Evolutionary conservation across 2,329 filamentous ascomycete species (phyloP), one percentile per base, ranked within the genome.

Genomic region (Ilyonectria destructans): DNA sequence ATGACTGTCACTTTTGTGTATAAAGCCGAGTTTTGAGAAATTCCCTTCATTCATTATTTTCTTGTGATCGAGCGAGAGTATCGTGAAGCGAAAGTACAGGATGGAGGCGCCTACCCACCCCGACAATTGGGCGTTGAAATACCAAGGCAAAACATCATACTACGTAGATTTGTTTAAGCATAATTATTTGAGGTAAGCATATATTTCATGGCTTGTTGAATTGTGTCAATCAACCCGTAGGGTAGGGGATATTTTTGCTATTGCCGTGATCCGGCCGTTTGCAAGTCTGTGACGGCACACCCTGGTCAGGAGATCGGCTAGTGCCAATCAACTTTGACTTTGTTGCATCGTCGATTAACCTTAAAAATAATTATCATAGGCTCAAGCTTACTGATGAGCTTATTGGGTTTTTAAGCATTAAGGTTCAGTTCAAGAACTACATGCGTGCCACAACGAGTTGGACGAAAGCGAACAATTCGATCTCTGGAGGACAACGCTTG

Each of bases 401-500:
- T 65, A 65, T 46, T n/a, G 40, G n/a, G 6, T 17, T n/a, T 29
- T n/a, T 64, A 64, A 64, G 62, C 62, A 64, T 64, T 40, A 46
- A 10, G 31, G 21, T 51, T 57, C 23, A 21, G 31, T 48, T 46
- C 26, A 57, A 37, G 15, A 37, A 35, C 46, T 21, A 40, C 43
- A 40, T 23, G n/a, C n/a, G 29, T 54, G 5, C n/a, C 10, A 13
- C 31, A 10, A 33, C 29, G 9, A n/a, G 12, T 21, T 21, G 31
- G 29, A 35, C 4, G 29, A 35, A 13, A 35, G 51, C 13, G 43
- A 21, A 9, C 8, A 46, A 46, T 23, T 46, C 45, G 1, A 23
- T 9, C 4, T 46, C 9, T 19, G 5, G 26, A 52, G 17, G 26
- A n/a, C n/a, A 7, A 15, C 10, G n/a, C 31, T 23, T 37, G 51